Base-by-base conservation (phyloP, 208 protist species). In the Acanthamoeba rhysodes region DNA sequence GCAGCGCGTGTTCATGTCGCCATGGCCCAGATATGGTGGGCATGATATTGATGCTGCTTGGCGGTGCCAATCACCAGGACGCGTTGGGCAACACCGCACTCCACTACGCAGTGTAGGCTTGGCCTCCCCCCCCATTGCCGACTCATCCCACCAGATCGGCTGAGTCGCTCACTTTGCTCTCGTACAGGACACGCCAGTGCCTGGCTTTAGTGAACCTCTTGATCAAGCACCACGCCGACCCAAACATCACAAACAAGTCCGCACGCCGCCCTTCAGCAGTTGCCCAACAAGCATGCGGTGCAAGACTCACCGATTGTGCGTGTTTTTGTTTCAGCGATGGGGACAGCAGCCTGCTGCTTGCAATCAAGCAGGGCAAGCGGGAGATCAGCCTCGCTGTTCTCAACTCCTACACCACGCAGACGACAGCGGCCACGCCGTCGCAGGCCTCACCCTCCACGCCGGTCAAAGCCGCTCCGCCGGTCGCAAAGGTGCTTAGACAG, bases 161-260 rank as follows among this genome's bases (percentile, higher is more conserved):
- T 24, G 57, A 24, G 18, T n/a, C 34, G 74, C 10, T 24, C 20
- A 18, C 34, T 84, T 34, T 34, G 29, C 24, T 84, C 10, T 84
- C 74, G 20, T 22, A 32, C 32, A 84, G 74, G 10, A 53, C 32
- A n/a, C 74, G 74, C 18, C 7, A 53, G 45, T 32, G 41, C 34
- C 9, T 84, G 74, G 27, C 74, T 4, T 32, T 84, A 16, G 74
- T 84, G 41, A 45, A 84, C 24, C 74, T 84, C 37, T 32, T 84
- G 74, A 16, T 84, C 41, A 84, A 84, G 41, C 74, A 84, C 29
- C n/a, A 84, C 32, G 74, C 74, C 32, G 74, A 84, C 27, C 74
- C 74, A n/a, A 55, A 18, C 8, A 84, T 84, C 74, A 5, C 29
- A 4, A 84, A 84, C 45, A 53, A 84, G 74, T 84, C 32, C 9